Evolutionary conservation across 768 basidiomycete species (phyloP), one percentile per base, ranked within the genome.

Genomic region (Kwoniella bestiolae): DNA sequence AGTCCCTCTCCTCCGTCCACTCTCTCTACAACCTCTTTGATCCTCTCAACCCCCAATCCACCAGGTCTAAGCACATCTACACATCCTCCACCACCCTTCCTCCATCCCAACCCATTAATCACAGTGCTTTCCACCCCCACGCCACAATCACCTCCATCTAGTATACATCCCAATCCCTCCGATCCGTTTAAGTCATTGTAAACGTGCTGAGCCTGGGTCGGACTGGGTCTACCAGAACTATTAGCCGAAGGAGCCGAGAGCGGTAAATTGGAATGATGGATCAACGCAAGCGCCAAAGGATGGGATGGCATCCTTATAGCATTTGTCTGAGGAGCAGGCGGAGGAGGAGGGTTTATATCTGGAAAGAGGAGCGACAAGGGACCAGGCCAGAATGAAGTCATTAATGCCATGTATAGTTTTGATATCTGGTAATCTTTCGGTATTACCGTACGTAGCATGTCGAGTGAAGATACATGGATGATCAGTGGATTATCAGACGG

Each of bases 71-170:
- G 82, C 5, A 99, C 84, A 58, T 94, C 88, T 41, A 98, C 81
- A 46, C 86, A 83, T 5, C 83, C 82, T 26, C 88, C 85, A 12
- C 70, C 78, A 1, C 65, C 73, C 9, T 73, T 55, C 23, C 35
- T 56, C 68, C 75, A 78, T 3, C 56, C 67, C 35, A 96, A 82
- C 7, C 91, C 95, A 79, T 96, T 92, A 3, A 97, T 86, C 8
- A 99, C 96, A 0, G 96, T 98, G 78, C 92, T 94, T 82, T 99
- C 96, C 65, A 99, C 80, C 0, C 96, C 96, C 6, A 98, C 90
- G 1, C 86, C 86, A 75, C 94, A 96, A 2, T 87, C 76, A 0
- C 94, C 95, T n/a, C 95, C 96, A 73, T 98, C 95, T 5, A 99
- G 82, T 46, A 99, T 90, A 45, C 93, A 80, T 57, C 88, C 90